Evolutionary conservation across 2,329 filamentous ascomycete species (phyloP).

Genomic region (Colletotrichum tamarilloi): DNA sequence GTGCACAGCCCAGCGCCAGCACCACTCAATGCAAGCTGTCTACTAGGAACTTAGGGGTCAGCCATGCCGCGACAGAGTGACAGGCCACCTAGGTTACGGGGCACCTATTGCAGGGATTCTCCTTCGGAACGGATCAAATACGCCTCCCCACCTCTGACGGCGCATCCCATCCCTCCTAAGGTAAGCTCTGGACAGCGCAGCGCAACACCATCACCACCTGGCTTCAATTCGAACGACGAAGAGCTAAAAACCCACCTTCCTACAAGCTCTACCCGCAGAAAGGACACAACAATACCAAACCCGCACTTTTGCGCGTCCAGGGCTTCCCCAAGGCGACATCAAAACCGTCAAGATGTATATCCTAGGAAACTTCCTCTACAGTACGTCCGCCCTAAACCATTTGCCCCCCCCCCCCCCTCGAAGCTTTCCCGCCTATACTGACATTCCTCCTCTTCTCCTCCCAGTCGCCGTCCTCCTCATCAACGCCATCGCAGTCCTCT

Average conservation of each 20-base stretch:
- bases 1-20: conserved; percentile 15
- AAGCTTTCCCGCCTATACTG: background rate
- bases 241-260: background rate
- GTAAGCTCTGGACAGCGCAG: conserved; percentile 26
- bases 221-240: background rate
- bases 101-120: background rate
- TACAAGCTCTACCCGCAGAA: background rate
- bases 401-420: background rate
- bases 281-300: background rate
- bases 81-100: background rate
- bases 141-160: conserved; percentile 1
- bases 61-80: background rate
- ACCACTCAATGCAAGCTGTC: background rate
- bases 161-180: conserved; percentile 7
- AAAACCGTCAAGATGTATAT: conserved; percentile 68
- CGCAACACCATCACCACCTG: conserved; percentile 24
- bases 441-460: background rate
- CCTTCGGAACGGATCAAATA: conserved; percentile 27
- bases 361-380: conserved; percentile 78
- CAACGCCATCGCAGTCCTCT: conserved; percentile 93
- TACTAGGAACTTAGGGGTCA: background rate
- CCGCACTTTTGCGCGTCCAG: background rate
- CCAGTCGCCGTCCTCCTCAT: conserved; percentile 83
- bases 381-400: conserved; percentile 37
- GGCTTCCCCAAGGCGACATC: background rate